Evolutionary conservation across 306 rosid species (phyloP).

Genomic region (Boehmeria nivea): DNA sequence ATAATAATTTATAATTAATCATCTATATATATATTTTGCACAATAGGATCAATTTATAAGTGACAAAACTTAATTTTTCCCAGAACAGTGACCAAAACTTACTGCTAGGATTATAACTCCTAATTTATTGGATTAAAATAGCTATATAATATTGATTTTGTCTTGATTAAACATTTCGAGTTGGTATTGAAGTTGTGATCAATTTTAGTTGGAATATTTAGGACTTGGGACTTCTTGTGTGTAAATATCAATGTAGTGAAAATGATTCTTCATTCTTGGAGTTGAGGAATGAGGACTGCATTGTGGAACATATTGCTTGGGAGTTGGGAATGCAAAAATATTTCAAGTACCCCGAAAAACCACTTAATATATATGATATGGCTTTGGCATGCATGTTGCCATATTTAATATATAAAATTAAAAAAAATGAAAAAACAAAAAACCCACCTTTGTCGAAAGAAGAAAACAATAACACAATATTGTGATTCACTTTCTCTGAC

Average conservation of each 20-base stretch:
- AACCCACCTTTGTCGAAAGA: constrained; percentile 1
- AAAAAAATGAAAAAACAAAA: not conserved
- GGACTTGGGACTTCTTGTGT: constrained; percentile 10
- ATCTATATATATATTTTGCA: too few species aligned
- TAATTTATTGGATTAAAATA: too few species aligned
- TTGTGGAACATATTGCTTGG: constrained; percentile 7
- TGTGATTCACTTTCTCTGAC: too few species aligned
- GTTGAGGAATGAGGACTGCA: constrained; percentile 11
- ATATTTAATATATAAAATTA: not conserved
- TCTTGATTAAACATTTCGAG: too few species aligned
- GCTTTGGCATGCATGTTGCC: constrained; percentile 13
- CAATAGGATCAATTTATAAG: too few species aligned
- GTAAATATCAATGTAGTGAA: constrained; percentile 9
- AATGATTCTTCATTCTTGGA: constrained; percentile 19
- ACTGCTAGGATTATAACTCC: too few species aligned
- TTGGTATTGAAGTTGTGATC: too few species aligned
- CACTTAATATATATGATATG: constrained; percentile 6
- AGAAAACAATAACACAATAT: constrained; percentile 5
- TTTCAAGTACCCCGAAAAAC: not conserved
- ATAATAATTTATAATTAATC: too few species aligned
- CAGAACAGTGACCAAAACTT: too few species aligned
- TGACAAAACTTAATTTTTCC: too few species aligned
- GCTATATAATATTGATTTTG: too few species aligned
- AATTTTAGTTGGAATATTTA: constrained; percentile 8
- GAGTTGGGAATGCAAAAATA: constrained; percentile 18